Percentiles rank a stretch among this genome's conserved stretches.
These are phyloP conservation scores for Elongisporangium senticosum DNA, from an alignment of 352 stramenopile species.

Conservation along the genomic window DNA sequence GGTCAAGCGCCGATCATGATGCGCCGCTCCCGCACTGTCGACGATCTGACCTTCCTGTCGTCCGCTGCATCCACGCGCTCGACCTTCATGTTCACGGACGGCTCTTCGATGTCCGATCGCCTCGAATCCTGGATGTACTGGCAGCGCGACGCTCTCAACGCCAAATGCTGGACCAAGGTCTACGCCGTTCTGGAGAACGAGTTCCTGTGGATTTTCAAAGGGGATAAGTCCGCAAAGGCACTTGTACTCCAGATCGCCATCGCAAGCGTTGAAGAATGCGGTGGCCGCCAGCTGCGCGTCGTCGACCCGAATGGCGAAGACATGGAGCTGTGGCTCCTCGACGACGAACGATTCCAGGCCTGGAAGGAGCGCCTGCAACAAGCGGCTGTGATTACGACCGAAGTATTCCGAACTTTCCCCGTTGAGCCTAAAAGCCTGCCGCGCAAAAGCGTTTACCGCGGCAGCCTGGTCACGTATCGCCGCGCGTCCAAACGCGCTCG, in stretches of 20 bases:
- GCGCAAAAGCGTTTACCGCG: slow-evolving; percentile 54
- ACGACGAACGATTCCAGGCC: slow-evolving; percentile 35
- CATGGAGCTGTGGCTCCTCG: slow-evolving; percentile 69
- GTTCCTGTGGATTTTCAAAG: slow-evolving; percentile 78
- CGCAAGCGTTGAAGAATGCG: slow-evolving; percentile 56
- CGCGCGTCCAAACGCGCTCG: slow-evolving; percentile 39
- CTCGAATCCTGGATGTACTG: slow-evolving; percentile 83
- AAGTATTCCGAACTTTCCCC: slow-evolving; percentile 59
- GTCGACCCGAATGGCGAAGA: slow-evolving; percentile 72
- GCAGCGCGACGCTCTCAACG: slow-evolving; percentile 63
- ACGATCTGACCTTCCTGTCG: slow-evolving; percentile 26
- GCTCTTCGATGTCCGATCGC: slow-evolving; percentile 24
- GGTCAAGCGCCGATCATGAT: neutral
- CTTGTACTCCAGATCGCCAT: slow-evolving; percentile 78
- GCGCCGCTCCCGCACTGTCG: slow-evolving; percentile 21
- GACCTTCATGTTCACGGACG: slow-evolving; percentile 32
- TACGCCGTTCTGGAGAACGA: slow-evolving; percentile 76
- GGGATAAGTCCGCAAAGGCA: slow-evolving; percentile 41
- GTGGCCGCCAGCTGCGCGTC: slow-evolving; percentile 55
- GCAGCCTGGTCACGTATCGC: slow-evolving; percentile 62
- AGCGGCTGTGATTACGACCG: slow-evolving; percentile 43
- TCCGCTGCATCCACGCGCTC: slow-evolving; percentile 35
- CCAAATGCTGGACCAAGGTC: slow-evolving; percentile 76
- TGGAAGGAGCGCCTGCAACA: slow-evolving; percentile 62
- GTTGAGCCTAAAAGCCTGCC: slow-evolving; percentile 52